Base-by-base conservation (phyloP, 1,139 yeast species). In the Blastobotrys capitulatus region DNA sequence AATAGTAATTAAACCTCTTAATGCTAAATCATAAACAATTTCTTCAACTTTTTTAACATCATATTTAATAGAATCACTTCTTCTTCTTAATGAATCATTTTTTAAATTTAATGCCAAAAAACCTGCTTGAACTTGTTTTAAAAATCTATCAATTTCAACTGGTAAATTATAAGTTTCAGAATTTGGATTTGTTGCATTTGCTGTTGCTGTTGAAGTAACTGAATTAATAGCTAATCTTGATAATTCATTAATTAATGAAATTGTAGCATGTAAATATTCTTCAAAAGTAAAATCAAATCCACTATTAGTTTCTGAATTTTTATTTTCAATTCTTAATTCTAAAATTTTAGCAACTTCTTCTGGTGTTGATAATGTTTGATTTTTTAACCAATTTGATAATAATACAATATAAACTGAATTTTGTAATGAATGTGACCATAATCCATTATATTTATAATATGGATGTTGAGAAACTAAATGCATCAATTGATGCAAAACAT, bases 31-130 rank as follows among this genome's bases (percentile, higher is more conserved):
- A 44, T 64, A 65, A 13, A 65, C 63, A 12, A 65, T 60, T 47
- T 64, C 69, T 47, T 67, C 71, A 16, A 65, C 64, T 48, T 64
- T 64, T 52, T 66, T 66, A 32, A 65, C 65, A 38, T 66, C 68
- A 47, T 67, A 66, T 50, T 67, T 67, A 47, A 67, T 53, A 9
- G 63, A 51, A 49, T 67, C 71, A 18, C 56, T 57, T 7, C 68
- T 59, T 32, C 69, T 50, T 35, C 71, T 54, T 48, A 67, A 54
- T 26, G 57, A 52, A 46, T 67, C 71, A 39, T 67, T 67, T 49
- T 65, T 66, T 47, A 67, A 51, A 46, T 67, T 65, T 38, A 67
- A 54, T 26, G 59, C 53, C 55, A 60, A 52, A 44, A 66, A 64
- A 1, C 65, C 66, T 7, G 64, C 55, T 42, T 65, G 69, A 10